Percentiles rank a stretch among this genome's conserved stretches.
These are phyloP conservation scores for Penicillium sp. DNA, from an alignment of 2,329 filamentous ascomycete genomes.

Conservation along the genomic window DNA sequence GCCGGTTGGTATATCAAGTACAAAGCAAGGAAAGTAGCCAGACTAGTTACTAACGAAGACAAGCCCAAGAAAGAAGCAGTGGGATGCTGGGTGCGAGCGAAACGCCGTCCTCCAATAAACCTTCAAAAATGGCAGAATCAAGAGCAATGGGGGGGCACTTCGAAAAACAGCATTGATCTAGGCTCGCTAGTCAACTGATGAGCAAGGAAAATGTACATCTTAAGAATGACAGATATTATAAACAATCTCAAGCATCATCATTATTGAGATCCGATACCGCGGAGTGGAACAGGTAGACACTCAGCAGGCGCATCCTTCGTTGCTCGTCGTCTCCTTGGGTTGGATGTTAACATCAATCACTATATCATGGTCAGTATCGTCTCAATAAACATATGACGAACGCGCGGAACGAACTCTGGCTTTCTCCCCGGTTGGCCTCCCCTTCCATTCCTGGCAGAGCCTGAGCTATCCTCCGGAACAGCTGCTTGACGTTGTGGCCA, in stretches of 20 bases:
- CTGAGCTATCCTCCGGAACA: constrained; percentile 98
- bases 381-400: not conserved
- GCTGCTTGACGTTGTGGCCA: constrained; percentile 95
- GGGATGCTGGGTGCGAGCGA: constrained; percentile 13
- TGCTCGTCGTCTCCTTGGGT: constrained; percentile 66
- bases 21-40: not conserved
- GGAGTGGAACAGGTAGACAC: constrained; percentile 16
- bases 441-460: constrained; percentile 97
- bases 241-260: constrained; percentile 38
- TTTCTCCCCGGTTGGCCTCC: constrained; percentile 75
- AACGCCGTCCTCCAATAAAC: constrained; percentile 19
- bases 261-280: constrained; percentile 31
- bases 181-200: constrained; percentile 39
- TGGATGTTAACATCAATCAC: constrained; percentile 95
- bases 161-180: constrained; percentile 27
- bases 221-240: constrained; percentile 43
- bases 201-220: constrained; percentile 44
- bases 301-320: constrained; percentile 75
- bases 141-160: constrained; percentile 3
- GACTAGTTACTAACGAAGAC: constrained; percentile 6
- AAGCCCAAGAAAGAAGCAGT: constrained; percentile 4
- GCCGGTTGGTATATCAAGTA: constrained; percentile 1
- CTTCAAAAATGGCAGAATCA: constrained; percentile 4
- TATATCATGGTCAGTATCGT: constrained; percentile 46
- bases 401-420: constrained; percentile 70